Percentiles rank a stretch among this genome's conserved stretches.
Evolutionary conservation across 2,329 filamentous ascomycete species (phyloP).

Genomic region (Zalaria obscura): DNA sequence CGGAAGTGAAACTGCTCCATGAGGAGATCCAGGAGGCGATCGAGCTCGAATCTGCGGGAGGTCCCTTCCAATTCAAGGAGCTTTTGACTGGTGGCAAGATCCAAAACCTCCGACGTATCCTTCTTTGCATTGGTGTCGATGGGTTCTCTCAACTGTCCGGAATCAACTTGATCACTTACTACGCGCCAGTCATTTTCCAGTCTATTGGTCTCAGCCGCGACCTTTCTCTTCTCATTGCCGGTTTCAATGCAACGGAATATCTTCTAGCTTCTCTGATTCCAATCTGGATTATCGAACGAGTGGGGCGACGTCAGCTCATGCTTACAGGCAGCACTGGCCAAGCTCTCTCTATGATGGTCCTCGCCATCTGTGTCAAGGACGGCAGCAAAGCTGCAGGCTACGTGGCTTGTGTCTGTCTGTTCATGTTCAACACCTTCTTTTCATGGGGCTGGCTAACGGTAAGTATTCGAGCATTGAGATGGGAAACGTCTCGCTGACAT

Average conservation of each 20-base stretch:
- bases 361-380: not conserved
- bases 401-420: not conserved
- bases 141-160: conserved; percentile 13
- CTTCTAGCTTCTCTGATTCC: not conserved
- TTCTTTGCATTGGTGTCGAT: not conserved
- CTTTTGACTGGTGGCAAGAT: no score
- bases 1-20: conserved; percentile 24
- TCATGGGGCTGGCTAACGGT: not conserved
- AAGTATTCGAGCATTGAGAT: not conserved
- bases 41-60: not conserved
- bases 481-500: no score
- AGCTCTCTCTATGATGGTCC: not conserved
- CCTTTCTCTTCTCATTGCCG: not conserved
- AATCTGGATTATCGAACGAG: not conserved
- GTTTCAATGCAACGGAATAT: not conserved
- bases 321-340: not conserved
- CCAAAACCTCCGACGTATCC: not conserved
- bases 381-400: not conserved
- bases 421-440: not conserved
- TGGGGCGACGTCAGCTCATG: not conserved
- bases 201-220: not conserved
- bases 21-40: conserved; percentile 10
- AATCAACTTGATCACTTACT: conserved; percentile 17
- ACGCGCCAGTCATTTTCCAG: conserved; percentile 2
- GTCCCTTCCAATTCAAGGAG: no score